phyloP scores from a whole-genome alignment of 2,329 filamentous ascomycete genomes.

The Meredithiella fracta region DNA sequence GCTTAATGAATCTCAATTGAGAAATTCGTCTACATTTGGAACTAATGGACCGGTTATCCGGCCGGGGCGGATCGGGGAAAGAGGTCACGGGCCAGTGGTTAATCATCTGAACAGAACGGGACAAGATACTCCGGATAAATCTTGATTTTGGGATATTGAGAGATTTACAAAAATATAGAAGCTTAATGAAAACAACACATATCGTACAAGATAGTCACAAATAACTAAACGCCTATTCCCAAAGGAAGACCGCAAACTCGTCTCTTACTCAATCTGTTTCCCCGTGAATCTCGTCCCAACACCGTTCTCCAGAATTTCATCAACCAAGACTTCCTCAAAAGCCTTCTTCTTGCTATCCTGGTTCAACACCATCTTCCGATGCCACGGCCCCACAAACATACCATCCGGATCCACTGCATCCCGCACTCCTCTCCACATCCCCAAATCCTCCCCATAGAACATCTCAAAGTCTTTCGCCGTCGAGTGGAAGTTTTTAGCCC shows the following conservation, averaged over 20 bases:
- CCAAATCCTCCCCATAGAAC: slow-evolving; percentile 54
- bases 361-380: slow-evolving; percentile 48
- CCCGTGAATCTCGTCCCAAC: slow-evolving; percentile 8
- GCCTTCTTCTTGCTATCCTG: slow-evolving; percentile 21
- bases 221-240: background rate
- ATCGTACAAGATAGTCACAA: background rate
- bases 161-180: background rate
- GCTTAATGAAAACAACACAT: background rate
- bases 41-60: background rate
- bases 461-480: slow-evolving; percentile 42
- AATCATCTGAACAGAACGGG: too few species aligned
- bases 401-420: slow-evolving; percentile 60
- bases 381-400: slow-evolving; percentile 85
- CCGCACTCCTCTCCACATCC: slow-evolving; percentile 50
- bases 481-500: slow-evolving; percentile 76
- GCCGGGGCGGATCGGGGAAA: slow-evolving; percentile 2
- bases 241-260: background rate
- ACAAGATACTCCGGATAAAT: too few species aligned
- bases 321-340: slow-evolving; percentile 17
- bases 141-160: too few species aligned
- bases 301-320: slow-evolving; percentile 4
- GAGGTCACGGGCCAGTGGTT: slow-evolving; percentile 7
- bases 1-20: background rate
- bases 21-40: background rate
- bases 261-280: slow-evolving; percentile 7